Evolutionary conservation across 108 stramenopile species (phyloP), one percentile per base, ranked within the genome.

Genomic region (Nannochloropsis gaditana): DNA sequence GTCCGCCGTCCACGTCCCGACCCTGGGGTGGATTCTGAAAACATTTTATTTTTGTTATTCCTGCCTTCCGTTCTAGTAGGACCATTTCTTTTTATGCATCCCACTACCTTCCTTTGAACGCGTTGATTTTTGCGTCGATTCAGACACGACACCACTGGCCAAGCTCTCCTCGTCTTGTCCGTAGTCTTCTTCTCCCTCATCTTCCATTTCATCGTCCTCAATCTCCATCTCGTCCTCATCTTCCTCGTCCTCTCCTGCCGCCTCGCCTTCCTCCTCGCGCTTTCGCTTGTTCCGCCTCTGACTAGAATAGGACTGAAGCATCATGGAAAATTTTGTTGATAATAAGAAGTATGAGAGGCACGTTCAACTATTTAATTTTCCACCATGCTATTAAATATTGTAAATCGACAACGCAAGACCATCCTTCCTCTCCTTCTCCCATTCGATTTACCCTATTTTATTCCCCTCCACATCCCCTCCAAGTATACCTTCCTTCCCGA

Each of bases 401-500:
- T n/a, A 3, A n/a, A 50, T 50, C 15, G 19, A 73, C 2, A 73
- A 2, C 59, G 31, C 59, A 73, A 73, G 19, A 3, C 15, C 15
- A 73, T 5, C 59, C 59, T 73, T 73, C 8, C 59, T 6, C 59
- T 73, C 59, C 47, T 50, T 73, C 59, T n/a, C 4, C n/a, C 59
- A 15, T 8, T 73, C 31, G 31, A 31, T 31, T 31, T 31, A 31
- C 31, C 31, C 31, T 31, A 31, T 31, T 31, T 31, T 31, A 31
- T 31, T 31, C 31, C 31, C 31, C 31, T 31, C 31, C 31, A 31
- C 31, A 31, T 31, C 31, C 59, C 59, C 59, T 73, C 59, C 5
- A n/a, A n/a, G 59, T n/a, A n/a, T n/a, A 73, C 59, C 59, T 73
- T 73, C 59, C 59, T 73, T n/a, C 59, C 59, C 50, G 50, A 10